These are phyloP conservation scores for Didymella arachidicola DNA, from an alignment of 2,329 filamentous ascomycete genomes.

Conservation along the genomic window DNA sequence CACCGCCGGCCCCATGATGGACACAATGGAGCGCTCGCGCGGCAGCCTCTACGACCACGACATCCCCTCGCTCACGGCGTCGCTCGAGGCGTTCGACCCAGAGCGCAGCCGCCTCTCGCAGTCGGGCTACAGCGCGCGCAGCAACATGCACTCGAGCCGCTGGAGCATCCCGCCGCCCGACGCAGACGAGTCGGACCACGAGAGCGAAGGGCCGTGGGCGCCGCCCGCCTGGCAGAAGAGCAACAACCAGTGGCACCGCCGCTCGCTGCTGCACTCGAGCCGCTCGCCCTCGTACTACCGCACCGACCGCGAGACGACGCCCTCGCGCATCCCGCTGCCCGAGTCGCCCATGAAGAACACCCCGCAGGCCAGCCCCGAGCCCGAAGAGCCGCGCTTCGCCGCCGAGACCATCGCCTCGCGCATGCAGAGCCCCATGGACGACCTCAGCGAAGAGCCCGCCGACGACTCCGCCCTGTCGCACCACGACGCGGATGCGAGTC, in stretches of 20 bases:
- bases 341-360: conserved; percentile 65
- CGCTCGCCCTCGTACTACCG: conserved; percentile 68
- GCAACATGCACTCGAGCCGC: conserved; percentile 65
- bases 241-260: conserved; percentile 66
- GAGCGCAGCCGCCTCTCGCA: conserved; percentile 45
- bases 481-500: conserved; percentile 33
- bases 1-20: conserved; percentile 5
- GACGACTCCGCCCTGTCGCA: conserved; percentile 40
- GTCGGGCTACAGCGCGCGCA: conserved; percentile 60
- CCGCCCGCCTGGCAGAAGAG: conserved; percentile 69
- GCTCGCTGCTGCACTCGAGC: conserved; percentile 56
- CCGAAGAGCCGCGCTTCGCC: conserved; percentile 45
- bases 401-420: conserved; percentile 46
- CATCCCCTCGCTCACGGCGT: conserved; percentile 50
- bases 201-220: conserved; percentile 65
- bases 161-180: conserved; percentile 50
- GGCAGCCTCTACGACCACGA: conserved; percentile 48
- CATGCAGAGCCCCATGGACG: conserved; percentile 44
- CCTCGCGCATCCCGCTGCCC: conserved; percentile 67
- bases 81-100: conserved; percentile 50
- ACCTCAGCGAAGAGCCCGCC: conserved; percentile 32
- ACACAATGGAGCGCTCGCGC: conserved; percentile 45
- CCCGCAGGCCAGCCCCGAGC: conserved; percentile 62
- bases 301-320: conserved; percentile 59
- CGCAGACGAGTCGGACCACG: conserved; percentile 54